Evolutionary conservation across 176 grass and related monocot species (phyloP), one percentile per base, ranked within the genome.

Genomic region (Tillandsia leiboldiana): DNA sequence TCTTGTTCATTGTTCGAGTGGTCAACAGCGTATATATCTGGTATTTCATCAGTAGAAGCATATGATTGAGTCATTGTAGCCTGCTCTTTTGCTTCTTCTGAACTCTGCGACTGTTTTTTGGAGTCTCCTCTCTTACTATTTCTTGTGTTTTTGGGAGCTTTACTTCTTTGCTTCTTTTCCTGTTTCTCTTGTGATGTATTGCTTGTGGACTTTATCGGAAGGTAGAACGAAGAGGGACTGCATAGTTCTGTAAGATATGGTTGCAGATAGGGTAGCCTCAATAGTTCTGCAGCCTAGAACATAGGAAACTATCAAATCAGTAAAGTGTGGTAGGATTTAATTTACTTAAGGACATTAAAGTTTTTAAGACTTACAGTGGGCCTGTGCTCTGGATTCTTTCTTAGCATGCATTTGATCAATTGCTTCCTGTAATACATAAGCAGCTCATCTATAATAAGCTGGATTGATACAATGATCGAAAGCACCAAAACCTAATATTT

Each of bases 361-460:
- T 66, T 61, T 72, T 24, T 66, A 49, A 51, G 14, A 86, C 84
- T 87, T 90, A 95, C 91, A 56, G 91, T 80, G 47, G 91, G 91
- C 82, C 91, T 90, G 66, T 87, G 91, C 75, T 95, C 91, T 48
- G 91, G 87, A 75, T 90, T 87, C 82, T 95, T 95, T 67, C 91
- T 87, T 57, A 95, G 69, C 91, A 95, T 95, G 76, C 81, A 86
- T 80, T 95, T 95, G 53, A 95, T 83, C 80, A 90, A 84, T 74
- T 86, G 87, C 75, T 95, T 95, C 73, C 91, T 95, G 84, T 15
- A 42, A 67, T 61, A 17, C 50, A 56, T 18, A 12, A 51, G 23
- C 8, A 20, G 50, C 33, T 42, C 33, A 42, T 42, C 33, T 42
- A 6, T 42, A 42, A 42, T 42, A 42, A 42, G 4, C 33, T 1